Percentiles rank a stretch among this genome's conserved stretches.
phyloP scores from a whole-genome alignment of 768 basidiomycete species.

The Cantharellus anzutake region DNA sequence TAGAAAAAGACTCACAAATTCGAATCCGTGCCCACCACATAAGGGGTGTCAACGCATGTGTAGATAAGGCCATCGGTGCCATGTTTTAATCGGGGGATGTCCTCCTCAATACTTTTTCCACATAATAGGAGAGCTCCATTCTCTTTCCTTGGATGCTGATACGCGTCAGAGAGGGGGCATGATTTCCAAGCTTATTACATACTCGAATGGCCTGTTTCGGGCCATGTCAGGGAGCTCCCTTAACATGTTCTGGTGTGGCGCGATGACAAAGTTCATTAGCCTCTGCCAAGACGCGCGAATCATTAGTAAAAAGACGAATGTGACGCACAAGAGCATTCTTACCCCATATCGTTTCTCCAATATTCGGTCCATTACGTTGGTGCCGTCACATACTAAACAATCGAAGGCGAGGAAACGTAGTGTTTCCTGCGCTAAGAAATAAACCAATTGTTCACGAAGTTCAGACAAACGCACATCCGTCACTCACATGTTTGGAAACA shows the following conservation, averaged over 20 bases:
- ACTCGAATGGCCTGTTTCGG: slow-evolving; percentile 65
- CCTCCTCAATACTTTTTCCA: slow-evolving; percentile 71
- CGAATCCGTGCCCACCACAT: slow-evolving; percentile 63
- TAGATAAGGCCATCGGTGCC: slow-evolving; percentile 94
- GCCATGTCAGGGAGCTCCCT: slow-evolving; percentile 48
- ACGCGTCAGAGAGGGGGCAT: background rate
- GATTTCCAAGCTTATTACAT: slow-evolving; percentile 16
- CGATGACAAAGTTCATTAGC: slow-evolving; percentile 62
- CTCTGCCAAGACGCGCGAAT: slow-evolving; percentile 21
- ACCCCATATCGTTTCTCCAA: slow-evolving; percentile 85
- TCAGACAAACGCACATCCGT: background rate
- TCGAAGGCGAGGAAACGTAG: slow-evolving; percentile 80
- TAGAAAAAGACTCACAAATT: slow-evolving; percentile 46
- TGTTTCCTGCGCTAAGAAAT: slow-evolving; percentile 37
- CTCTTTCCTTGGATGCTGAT: slow-evolving; percentile 70
- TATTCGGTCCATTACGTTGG: slow-evolving; percentile 70
- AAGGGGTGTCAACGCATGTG: slow-evolving; percentile 72
- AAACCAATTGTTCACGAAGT: background rate
- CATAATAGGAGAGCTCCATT: slow-evolving; percentile 71
- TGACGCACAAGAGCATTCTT: slow-evolving; percentile 12
- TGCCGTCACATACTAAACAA: slow-evolving; percentile 68
- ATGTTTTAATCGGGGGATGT: slow-evolving; percentile 74
- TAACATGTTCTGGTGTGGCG: slow-evolving; percentile 57
- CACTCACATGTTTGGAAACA: background rate
- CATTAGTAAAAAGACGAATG: background rate